phyloP scores from a whole-genome alignment of 177 flowering plant genomes.

The Telopea speciosissima region DNA sequence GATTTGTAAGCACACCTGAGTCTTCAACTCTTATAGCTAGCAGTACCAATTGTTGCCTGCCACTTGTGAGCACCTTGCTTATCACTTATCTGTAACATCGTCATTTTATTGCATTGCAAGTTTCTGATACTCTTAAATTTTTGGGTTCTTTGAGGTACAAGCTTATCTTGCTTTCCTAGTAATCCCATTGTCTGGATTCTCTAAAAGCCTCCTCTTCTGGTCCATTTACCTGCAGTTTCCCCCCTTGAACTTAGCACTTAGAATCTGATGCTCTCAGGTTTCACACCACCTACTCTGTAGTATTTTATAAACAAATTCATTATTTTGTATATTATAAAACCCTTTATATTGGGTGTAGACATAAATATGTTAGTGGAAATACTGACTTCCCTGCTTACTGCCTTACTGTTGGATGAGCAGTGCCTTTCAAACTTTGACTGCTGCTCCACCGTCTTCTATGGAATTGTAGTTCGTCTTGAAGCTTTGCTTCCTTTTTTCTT shows the following conservation, averaged over 20 bases:
- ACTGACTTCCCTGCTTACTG: neutral
- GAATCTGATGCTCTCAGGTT: neutral
- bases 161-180: neutral
- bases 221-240: neutral
- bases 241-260: neutral
- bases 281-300: neutral
- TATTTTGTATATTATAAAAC: too few species aligned
- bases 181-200: too few species aligned
- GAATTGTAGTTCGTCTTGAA: neutral
- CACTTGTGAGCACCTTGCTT: neutral
- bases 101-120: neutral
- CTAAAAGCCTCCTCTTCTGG: neutral
- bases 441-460: neutral
- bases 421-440: neutral
- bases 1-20: neutral
- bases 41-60: neutral
- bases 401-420: neutral
- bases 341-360: neutral
- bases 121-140: neutral
- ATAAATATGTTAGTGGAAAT: neutral
- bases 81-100: neutral
- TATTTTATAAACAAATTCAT: too few species aligned
- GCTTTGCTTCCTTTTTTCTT: neutral
- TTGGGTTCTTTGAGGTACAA: neutral
- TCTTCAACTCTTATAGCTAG: neutral